Evolutionary conservation across 768 basidiomycete species (phyloP).

Genomic region (Heimioporus sp.): DNA sequence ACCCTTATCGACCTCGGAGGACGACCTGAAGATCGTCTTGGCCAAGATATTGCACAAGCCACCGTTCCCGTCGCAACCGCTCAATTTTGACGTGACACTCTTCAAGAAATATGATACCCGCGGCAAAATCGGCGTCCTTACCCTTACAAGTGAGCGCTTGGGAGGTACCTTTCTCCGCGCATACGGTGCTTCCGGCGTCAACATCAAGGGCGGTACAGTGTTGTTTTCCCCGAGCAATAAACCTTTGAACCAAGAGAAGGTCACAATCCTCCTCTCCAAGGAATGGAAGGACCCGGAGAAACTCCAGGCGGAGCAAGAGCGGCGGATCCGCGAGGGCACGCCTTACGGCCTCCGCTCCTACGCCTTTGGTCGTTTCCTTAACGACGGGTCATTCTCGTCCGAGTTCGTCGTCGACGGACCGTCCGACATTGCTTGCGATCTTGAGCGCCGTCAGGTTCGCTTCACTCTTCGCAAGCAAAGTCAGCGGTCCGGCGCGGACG

Average conservation of each 20-base stretch:
- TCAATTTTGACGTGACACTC: constrained; percentile 36
- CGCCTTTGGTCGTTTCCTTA: constrained; percentile 36
- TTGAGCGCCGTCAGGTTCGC: constrained; percentile 30
- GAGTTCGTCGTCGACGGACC: constrained; percentile 27
- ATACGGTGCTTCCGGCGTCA: constrained; percentile 26
- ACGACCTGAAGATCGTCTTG: constrained; percentile 33
- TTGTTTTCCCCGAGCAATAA: constrained; percentile 20
- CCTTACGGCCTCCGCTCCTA: constrained; percentile 24
- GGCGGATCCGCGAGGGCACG: constrained; percentile 18
- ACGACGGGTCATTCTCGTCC: constrained; percentile 33
- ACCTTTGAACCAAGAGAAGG: constrained; percentile 18
- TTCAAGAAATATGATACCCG: constrained; percentile 22
- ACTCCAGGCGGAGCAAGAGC: constrained; percentile 24
- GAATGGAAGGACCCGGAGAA: constrained; percentile 32
- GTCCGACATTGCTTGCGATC: constrained; percentile 36
- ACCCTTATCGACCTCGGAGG: constrained; percentile 22
- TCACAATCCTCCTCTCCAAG: constrained; percentile 22
- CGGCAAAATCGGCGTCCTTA: constrained; percentile 31
- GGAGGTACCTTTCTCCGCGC: constrained; percentile 26
- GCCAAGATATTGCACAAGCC: constrained; percentile 34
- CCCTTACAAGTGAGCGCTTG: constrained; percentile 19
- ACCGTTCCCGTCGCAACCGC: constrained; percentile 25
- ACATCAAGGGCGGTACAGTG: constrained; percentile 23
- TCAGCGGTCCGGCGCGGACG: constrained; percentile 8
- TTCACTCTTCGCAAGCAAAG: constrained; percentile 29